Base-by-base conservation (phyloP, 495 filamentous ascomycete genomes). In the Aspergillus hancockii region DNA sequence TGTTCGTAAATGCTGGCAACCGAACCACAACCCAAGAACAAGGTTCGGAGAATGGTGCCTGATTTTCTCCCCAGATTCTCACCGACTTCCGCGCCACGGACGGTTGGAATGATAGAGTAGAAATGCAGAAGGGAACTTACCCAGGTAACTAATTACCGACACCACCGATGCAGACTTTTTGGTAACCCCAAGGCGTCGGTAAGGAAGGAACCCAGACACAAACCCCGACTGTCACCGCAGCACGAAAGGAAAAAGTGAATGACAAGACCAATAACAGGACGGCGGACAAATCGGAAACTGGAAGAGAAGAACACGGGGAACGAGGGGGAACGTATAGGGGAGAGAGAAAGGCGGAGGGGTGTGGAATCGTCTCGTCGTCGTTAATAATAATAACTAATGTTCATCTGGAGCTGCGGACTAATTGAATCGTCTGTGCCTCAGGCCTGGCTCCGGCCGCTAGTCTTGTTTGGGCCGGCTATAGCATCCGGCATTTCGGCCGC, bases 131-230 rank as follows among this genome's bases (percentile, higher is more conserved):
- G 45, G n/a, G 46, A 16, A 59, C 60, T 67, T 52, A 63, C 64
- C 49, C 34, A 45, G 30, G 40, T 40, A 47, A 59, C 45, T 43
- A 51, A 30, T 47, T 34, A 55, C 59, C 58, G 38, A 58, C n/a
- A 62, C 49, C 57, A 49, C 57, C 50, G 60, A 59, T 54, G 61
- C 62, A 71, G 63, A 65, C 57, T 63, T 64, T 66, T 66, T 56
- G 52, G 19, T 23, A 59, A 52, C 49, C n/a, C 49, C 56, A 49
- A 58, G 56, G 13, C 30, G 36, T 47, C 32, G 36, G 56, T 58
- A 58, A 49, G 47, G 55, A 51, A 52, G 36, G 36, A 28, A 45
- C 49, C 49, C 32, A 46, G 54, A 52, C 60, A 63, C 53, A 58
- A 63, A 46, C 55, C 58, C 61, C 53, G 58, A 58, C 60, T 61